phyloP scores from a whole-genome alignment of 2,329 filamentous ascomycete genomes.

The Daldinia eschscholtzii region DNA sequence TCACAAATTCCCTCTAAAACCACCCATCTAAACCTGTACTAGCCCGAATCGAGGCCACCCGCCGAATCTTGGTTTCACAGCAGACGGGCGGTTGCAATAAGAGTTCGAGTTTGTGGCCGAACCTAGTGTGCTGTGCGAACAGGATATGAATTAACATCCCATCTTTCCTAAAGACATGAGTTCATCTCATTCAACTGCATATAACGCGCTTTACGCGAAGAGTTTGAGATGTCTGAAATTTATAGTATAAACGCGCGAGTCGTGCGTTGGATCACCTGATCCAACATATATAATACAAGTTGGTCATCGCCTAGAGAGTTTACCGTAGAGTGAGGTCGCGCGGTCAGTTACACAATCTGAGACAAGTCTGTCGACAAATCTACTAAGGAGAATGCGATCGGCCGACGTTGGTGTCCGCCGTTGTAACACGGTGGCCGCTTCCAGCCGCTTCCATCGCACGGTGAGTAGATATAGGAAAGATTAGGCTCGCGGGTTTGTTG shows the following conservation, averaged over 20 bases:
- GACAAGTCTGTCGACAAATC: conserved; percentile 34
- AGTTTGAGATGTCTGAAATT: background rate
- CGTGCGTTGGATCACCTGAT: conserved; percentile 12
- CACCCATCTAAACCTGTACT: conserved; percentile 25
- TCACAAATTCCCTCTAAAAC: conserved; percentile 19
- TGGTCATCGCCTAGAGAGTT: conserved; percentile 32
- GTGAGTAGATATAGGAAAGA: conserved; percentile 29
- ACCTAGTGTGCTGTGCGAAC: conserved; percentile 21
- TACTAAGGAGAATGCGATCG: conserved; percentile 39
- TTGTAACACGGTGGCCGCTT: conserved; percentile 35
- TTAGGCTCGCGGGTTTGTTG: conserved; percentile 27
- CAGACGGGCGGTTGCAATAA: conserved; percentile 36
- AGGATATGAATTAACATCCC: conserved; percentile 25
- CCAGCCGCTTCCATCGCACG: conserved; percentile 35
- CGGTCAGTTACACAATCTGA: conserved; percentile 38
- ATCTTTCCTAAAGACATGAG: background rate
- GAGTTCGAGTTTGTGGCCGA: conserved; percentile 29
- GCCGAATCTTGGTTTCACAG: conserved; percentile 43
- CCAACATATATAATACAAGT: conserved; percentile 11
- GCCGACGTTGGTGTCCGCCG: conserved; percentile 36
- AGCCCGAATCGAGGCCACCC: conserved; percentile 40
- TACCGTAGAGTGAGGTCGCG: conserved; percentile 12
- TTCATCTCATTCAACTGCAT: conserved; percentile 10
- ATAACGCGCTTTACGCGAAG: conserved; percentile 7
- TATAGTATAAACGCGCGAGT: conserved; percentile 8